Conservation (phyloP, 208 protist genomes). For the Wallacemonas sp. region DNA sequence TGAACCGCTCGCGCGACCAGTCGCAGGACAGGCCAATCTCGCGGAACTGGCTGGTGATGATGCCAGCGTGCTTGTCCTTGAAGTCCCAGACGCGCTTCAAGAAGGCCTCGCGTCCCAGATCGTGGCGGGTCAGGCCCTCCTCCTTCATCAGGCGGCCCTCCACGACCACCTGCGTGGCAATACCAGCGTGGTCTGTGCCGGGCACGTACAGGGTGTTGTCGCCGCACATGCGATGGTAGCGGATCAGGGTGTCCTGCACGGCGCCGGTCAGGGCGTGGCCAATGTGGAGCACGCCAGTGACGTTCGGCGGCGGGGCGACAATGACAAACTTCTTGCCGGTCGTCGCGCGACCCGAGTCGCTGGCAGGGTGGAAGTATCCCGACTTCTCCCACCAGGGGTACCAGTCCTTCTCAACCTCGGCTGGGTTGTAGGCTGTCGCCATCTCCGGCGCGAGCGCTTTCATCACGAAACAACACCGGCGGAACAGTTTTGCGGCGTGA, state of each 20-base stretch:
- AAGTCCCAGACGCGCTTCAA: conserved; percentile 97
- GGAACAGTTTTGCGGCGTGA: conserved; percentile 47
- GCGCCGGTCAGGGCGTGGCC: conserved; percentile 98
- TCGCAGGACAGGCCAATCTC: conserved; percentile 98
- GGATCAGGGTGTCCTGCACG: conserved; percentile 95
- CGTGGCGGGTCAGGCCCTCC: conserved; percentile 90
- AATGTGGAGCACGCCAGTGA: conserved; percentile 99
- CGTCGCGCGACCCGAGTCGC: conserved; percentile 64
- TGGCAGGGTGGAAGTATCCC: conserved; percentile 95
- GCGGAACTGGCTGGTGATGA: conserved; percentile 97
- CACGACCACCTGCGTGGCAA: conserved; percentile 99
- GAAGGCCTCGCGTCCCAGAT: conserved; percentile 98
- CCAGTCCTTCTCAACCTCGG: conserved; percentile 96
- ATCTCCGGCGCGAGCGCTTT: conserved; percentile 83
- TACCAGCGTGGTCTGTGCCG: conserved; percentile 99
- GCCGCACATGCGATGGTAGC: conserved; percentile 97
- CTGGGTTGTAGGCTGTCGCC: conserved; percentile 92
- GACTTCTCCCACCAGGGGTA: conserved; percentile 98
- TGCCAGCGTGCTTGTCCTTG: conserved; percentile 96
- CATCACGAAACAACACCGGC: conserved; percentile 58
- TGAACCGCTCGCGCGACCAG: conserved; percentile 99
- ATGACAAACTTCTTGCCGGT: conserved; percentile 94
- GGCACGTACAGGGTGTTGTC: conserved; percentile 98
- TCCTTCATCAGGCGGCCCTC: conserved; percentile 96
- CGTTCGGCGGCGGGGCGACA: conserved; percentile 99